Conservation (phyloP, 306 rosid species). For the Glycyrrhiza uralensis region DNA sequence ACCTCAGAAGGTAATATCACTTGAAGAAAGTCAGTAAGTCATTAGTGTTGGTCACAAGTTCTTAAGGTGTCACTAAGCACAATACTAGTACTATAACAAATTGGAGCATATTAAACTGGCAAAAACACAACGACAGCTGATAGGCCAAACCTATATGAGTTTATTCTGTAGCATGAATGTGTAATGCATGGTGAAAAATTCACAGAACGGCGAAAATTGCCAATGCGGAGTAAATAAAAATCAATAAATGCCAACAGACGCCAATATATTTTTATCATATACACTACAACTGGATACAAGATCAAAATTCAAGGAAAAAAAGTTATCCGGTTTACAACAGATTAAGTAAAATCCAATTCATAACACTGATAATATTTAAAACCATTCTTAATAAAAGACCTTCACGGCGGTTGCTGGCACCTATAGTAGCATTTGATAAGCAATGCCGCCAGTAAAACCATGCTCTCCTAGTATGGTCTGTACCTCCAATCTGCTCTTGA, state of each 20-base stretch:
- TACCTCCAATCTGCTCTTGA: conserved; percentile 96
- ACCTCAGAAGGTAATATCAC: not conserved
- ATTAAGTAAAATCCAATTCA: conserved; percentile 9
- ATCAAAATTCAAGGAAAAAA: not conserved
- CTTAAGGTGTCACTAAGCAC: too few species aligned
- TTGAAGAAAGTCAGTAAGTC: not conserved
- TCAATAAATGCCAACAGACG: not conserved
- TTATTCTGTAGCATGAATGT: not conserved
- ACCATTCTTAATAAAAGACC: not conserved
- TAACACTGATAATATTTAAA: not conserved
- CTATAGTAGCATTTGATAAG: not conserved
- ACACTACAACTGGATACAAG: not conserved
- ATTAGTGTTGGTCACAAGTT: too few species aligned
- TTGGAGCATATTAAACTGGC: too few species aligned
- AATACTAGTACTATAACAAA: too few species aligned
- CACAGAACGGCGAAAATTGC: not conserved
- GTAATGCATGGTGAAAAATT: not conserved
- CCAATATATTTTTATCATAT: not conserved
- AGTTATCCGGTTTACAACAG: not conserved
- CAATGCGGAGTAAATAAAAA: not conserved
- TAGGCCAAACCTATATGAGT: too few species aligned
- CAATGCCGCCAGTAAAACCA: conserved; percentile 5
- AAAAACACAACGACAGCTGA: not conserved
- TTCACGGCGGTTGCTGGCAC: not conserved
- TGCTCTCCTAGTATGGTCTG: conserved; percentile 68